These are phyloP conservation scores for Aspergillus sparsus DNA, from an alignment of 495 filamentous ascomycete genomes.

Conservation along the genomic window DNA sequence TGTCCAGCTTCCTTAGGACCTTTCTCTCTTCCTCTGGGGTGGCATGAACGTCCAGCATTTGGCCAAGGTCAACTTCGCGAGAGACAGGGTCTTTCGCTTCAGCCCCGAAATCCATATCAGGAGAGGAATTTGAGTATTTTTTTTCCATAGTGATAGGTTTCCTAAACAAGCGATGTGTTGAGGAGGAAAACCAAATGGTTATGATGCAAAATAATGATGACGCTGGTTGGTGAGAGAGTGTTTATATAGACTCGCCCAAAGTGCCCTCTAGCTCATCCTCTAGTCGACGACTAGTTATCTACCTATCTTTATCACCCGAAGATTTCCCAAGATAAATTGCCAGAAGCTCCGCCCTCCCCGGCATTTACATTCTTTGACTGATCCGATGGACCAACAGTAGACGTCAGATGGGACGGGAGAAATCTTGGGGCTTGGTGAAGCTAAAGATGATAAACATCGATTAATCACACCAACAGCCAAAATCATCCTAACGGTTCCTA, in stretches of 20 bases:
- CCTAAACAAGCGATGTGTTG: not conserved
- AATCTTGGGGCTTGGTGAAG: not conserved
- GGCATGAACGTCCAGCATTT: slow-evolving; percentile 34
- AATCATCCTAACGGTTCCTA: not conserved
- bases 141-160: slow-evolving; percentile 19
- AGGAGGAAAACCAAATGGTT: not conserved
- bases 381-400: not conserved
- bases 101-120: slow-evolving; percentile 7
- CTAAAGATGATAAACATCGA: not conserved
- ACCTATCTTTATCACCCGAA: not conserved
- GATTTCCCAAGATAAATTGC: not conserved
- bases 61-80: slow-evolving; percentile 40
- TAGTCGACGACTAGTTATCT: not conserved
- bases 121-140: slow-evolving; percentile 5
- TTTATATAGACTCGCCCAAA: not conserved
- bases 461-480: not conserved
- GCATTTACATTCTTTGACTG: not conserved
- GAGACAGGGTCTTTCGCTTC: slow-evolving; percentile 14
- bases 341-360: not conserved
- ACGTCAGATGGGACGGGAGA: not conserved
- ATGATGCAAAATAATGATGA: not conserved
- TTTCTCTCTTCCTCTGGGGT: slow-evolving; percentile 35
- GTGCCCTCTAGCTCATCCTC: not conserved
- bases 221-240: too few species aligned
- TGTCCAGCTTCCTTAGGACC: slow-evolving; percentile 38